These are phyloP conservation scores for Globisporangium barbulae DNA, from an alignment of 352 stramenopile genomes.

Conservation along the genomic window DNA sequence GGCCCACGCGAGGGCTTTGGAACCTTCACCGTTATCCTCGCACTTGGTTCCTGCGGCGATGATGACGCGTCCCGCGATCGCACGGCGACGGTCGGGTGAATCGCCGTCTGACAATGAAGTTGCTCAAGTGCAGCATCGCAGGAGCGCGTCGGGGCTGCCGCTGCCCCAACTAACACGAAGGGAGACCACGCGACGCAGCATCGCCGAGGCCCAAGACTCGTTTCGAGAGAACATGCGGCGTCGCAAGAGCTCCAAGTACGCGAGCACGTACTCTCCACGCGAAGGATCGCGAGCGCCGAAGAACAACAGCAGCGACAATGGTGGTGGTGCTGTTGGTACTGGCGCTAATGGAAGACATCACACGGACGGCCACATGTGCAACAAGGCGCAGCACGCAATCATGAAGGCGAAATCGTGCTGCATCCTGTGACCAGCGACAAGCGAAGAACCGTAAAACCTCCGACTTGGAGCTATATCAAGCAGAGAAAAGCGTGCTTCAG, in stretches of 20 bases:
- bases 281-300: not conserved
- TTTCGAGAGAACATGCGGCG: constrained; percentile 9
- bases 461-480: not conserved
- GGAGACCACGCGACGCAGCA: not conserved
- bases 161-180: no score
- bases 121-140: not conserved
- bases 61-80: not conserved
- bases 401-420: not conserved
- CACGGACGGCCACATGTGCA: not conserved
- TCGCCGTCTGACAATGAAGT: not conserved
- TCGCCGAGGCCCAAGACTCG: constrained; percentile 8
- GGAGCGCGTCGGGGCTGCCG: not conserved
- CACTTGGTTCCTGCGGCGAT: not conserved
- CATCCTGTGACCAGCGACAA: not conserved
- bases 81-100: not conserved
- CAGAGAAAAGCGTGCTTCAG: not conserved
- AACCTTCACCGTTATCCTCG: not conserved
- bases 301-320: not conserved
- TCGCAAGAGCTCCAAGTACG: not conserved
- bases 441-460: no score
- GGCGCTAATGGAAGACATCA: not conserved
- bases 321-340: not conserved
- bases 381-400: not conserved
- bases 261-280: not conserved
- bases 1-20: not conserved